Conservation (phyloP, 2,329 filamentous ascomycete species). For the Fusarium multiceps region DNA sequence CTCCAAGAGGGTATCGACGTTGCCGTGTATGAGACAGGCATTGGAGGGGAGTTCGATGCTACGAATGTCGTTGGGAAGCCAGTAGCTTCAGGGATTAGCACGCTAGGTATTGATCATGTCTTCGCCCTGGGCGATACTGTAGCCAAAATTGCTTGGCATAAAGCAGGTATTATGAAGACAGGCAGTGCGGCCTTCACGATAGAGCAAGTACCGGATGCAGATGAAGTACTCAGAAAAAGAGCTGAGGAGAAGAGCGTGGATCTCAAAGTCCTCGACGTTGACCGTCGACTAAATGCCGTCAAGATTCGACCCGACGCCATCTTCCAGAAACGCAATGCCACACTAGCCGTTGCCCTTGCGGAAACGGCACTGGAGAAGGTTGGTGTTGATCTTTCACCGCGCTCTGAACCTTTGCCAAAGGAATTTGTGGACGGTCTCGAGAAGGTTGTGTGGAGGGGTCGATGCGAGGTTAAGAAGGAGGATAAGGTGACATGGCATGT, state of each 20-base stretch:
- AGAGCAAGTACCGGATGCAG: slow-evolving; percentile 60
- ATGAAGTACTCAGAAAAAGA: slow-evolving; percentile 59
- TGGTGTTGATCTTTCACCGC: slow-evolving; percentile 47
- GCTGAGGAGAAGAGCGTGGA: slow-evolving; percentile 64
- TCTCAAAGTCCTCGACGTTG: slow-evolving; percentile 59
- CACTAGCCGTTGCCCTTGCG: slow-evolving; percentile 63
- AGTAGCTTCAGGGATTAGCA: slow-evolving; percentile 69
- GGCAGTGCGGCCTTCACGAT: slow-evolving; percentile 69
- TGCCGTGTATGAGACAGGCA: slow-evolving; percentile 74
- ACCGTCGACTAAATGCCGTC: slow-evolving; percentile 59
- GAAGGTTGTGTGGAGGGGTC: slow-evolving; percentile 79
- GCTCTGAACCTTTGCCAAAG: slow-evolving; percentile 60
- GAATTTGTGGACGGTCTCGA: slow-evolving; percentile 80
- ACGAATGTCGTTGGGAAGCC: slow-evolving; percentile 73
- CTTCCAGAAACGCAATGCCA: slow-evolving; percentile 71
- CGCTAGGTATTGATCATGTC: slow-evolving; percentile 77
- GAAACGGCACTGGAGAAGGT: slow-evolving; percentile 61
- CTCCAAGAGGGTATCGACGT: slow-evolving; percentile 70
- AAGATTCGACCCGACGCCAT: slow-evolving; percentile 62
- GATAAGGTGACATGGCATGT: slow-evolving; percentile 80
- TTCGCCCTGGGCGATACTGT: slow-evolving; percentile 70
- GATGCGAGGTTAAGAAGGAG: slow-evolving; percentile 74
- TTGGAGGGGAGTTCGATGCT: slow-evolving; percentile 75
- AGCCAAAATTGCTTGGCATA: slow-evolving; percentile 78
- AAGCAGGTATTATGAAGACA: slow-evolving; percentile 75